Base-by-base conservation (phyloP, 768 basidiomycete species). In the Psilocybe cubensis region DNA sequence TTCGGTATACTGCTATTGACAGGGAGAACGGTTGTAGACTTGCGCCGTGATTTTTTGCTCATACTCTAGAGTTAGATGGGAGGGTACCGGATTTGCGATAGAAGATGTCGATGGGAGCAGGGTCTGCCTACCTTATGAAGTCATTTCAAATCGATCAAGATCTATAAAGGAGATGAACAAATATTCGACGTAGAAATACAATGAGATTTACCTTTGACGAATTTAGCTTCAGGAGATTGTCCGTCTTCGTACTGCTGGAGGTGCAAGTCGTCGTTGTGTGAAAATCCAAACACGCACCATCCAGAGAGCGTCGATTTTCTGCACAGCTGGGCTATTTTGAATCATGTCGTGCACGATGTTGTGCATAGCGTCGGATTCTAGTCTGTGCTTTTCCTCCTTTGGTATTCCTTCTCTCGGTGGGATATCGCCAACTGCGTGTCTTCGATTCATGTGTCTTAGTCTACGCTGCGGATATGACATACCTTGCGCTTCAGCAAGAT, bases 401-500 rank as follows among this genome's bases (percentile, higher is more conserved):
- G 90, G 72, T 11, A 99, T 88, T 0, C 91, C 89, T 69, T 98
- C 95, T 20, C 86, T 80, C 0, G 96, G 96, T 0, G 94, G 82
- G 57, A 98, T 98, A 67, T 98, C 96, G 3, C 96, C 96, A 5
- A 98, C 96, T 87, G 66, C 49, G 6, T 7, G 17, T 31, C 49
- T n/a, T 28, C 33, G 11, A 38, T 48, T 21, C 52, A 27, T 9
- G n/a, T n/a, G n/a, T n/a, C n/a, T n/a, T n/a, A n/a, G n/a, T n/a
- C n/a, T 31, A 31, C 18, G 10, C 11, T 24, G 9, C 6, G 8
- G n/a, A 21, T 4, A 41, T 38, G 4, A 20, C 29, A 9, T 29
- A 88, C 92, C 89, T 79, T 94, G 90, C 0, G 96, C 96, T 72
- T 99, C 96, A 5, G 96, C 96, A 12, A 99, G 83, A 73, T 99